Base-by-base conservation (phyloP, 2,329 filamentous ascomycete genomes). In the Penicillium sp. region DNA sequence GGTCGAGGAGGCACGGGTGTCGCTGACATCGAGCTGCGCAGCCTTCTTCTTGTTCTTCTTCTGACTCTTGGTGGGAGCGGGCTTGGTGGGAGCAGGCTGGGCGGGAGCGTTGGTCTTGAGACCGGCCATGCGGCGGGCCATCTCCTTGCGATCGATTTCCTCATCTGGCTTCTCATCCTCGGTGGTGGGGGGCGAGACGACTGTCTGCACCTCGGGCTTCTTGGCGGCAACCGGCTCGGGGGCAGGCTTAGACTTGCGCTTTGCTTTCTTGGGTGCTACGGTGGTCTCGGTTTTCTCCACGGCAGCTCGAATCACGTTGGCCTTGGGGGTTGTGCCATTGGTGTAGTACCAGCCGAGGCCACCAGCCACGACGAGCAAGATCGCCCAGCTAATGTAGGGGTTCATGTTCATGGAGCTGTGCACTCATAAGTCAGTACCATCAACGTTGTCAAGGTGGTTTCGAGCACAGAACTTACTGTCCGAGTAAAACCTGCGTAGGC, bases 1-100 rank as follows among this genome's bases (percentile, higher is more conserved):
- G 46, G 82, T 84, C 4, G 87, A 90, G 0, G 86, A 86, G 6
- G 80, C 76, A 43, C 79, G 76, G 12, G 79, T 82, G 63, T 78
- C 77, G 41, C 53, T 53, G 37, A 24, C 26, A 41, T 61, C 60
- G 75, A 82, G 51, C 75, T 80, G 54, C 38, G 64, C 58, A 34
- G 68, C 82, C 75, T 88, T 87, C 70, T 86, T 84, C 73, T 87
- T 87, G 70, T 81, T 77, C 69, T 83, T 84, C 69, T 83, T 83
- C 74, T 51, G 75, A 70, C 57, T 69, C 60, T 64, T 61, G 77
- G 49, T 51, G 46, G 50, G 58, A 32, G 52, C 57, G 26, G 66
- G 62, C 53, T 73, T 59, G 80, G 78, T 62, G 2, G 80, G 52
- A 10, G 56, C 79, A 54, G 78, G 80, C 51, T 87, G 87, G 57